phyloP scores from a whole-genome alignment of 2,329 filamentous ascomycete species.

The Stagonosporopsis rhizophila region DNA sequence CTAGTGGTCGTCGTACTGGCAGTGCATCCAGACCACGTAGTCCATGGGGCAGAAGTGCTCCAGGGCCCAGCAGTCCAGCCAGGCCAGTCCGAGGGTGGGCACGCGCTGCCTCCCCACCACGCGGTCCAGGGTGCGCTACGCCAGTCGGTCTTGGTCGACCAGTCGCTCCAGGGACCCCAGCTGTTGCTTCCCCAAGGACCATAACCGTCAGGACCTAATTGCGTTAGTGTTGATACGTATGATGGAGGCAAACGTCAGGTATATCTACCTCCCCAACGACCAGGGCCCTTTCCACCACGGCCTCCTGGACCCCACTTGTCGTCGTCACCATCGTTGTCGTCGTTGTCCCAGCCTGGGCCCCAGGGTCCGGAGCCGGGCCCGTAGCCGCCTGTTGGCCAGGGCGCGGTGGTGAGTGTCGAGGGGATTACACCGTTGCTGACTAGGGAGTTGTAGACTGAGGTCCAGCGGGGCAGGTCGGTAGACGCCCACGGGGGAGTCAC shows the following conservation, averaged over 20 bases:
- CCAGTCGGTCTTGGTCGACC: conserved; percentile 38
- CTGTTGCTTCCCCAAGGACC: conserved; percentile 37
- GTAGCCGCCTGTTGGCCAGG: conserved; percentile 34
- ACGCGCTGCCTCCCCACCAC: conserved; percentile 45
- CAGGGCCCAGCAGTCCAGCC: conserved; percentile 48
- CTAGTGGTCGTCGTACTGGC: conserved; percentile 43
- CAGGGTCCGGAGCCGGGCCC: conserved; percentile 31
- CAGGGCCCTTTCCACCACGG: conserved; percentile 20
- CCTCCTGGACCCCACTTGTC: conserved; percentile 14
- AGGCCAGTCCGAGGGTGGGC: conserved; percentile 45
- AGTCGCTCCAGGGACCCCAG: conserved; percentile 41
- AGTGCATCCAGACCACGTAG: conserved; percentile 43
- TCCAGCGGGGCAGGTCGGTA: conserved; percentile 29
- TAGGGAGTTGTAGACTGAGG: conserved; percentile 38
- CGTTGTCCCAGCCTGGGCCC: conserved; percentile 20
- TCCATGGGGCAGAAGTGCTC: conserved; percentile 47
- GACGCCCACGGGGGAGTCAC: conserved; percentile 32
- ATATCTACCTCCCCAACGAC: conserved; percentile 33
- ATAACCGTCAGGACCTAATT: conserved; percentile 28
- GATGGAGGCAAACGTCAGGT: background rate
- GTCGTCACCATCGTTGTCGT: background rate
- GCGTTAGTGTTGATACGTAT: conserved; percentile 2
- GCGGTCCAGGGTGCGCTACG: conserved; percentile 42
- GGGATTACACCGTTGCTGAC: conserved; percentile 35
- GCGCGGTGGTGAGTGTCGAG: conserved; percentile 32